Base-by-base conservation (phyloP, 208 protist genomes). In the Leishmania amazonensis region DNA sequence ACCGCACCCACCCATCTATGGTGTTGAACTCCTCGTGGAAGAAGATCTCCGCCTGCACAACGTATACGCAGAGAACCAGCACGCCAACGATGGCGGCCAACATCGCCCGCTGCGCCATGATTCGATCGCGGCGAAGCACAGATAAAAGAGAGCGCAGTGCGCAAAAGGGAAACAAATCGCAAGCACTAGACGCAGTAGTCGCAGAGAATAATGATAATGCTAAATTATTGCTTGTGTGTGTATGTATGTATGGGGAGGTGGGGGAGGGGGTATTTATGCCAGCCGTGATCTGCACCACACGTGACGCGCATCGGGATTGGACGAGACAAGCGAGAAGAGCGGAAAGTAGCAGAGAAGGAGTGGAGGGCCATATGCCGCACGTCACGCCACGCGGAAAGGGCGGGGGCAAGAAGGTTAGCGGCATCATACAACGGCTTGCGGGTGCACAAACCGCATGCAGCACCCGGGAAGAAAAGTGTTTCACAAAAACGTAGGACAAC, bases 1-100 rank as follows among this genome's bases (percentile, higher is more conserved):
- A 95, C 31, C 57, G 47, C 58, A 88, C 86, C 94, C 94, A 97
- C 60, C 87, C 85, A 53, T 94, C 86, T 24, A 92, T 49, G 54
- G 75, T 85, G 76, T 92, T 89, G 84, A 97, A 96, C 68, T 88
- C 85, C 74, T 97, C 94, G 54, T 97, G 86, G 81, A 93, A 96
- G 84, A 84, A 87, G 57, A 94, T 82, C 76, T 93, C 81, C 24
- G 82, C 93, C 6, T 72, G 64, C 38, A 83, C 90, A 15, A 84
- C 7, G 57, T 67, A 84, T 53, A 83, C 73, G 53, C 87, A 71
- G 58, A 89, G 80, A 47, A 82, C 31, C 51, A 84, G 77, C 75
- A 85, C 78, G 54, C 75, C 76, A 54, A 83, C 49, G 17, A 91
- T 17, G 40, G 53, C 79, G 21, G 77, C 68, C 62, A 89, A 51